These are phyloP conservation scores for Thielaviopsis punctulata DNA, from an alignment of 2,329 filamentous ascomycete species.

Conservation along the genomic window DNA sequence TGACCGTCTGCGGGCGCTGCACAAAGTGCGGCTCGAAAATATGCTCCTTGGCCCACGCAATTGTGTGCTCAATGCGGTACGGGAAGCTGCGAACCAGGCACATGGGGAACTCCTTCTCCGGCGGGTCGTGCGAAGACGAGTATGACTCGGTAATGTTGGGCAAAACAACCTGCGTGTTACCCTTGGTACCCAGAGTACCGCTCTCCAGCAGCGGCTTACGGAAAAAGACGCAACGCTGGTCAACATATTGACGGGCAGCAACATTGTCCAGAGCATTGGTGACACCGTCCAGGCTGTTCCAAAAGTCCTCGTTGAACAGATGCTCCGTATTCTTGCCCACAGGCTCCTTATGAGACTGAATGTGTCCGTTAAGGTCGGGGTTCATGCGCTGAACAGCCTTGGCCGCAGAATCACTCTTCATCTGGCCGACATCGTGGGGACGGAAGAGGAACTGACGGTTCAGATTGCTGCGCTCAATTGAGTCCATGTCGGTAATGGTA, in stretches of 20 bases:
- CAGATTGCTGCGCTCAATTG: constrained; percentile 96
- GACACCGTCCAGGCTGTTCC: constrained; percentile 71
- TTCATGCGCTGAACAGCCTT: constrained; percentile 90
- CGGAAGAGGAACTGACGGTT: constrained; percentile 96
- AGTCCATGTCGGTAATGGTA: constrained; percentile 91
- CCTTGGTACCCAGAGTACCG: constrained; percentile 95
- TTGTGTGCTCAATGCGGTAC: constrained; percentile 96
- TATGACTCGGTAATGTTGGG: constrained; percentile 90
- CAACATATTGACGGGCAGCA: constrained; percentile 89
- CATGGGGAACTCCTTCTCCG: constrained; percentile 98
- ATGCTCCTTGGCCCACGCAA: constrained; percentile 84
- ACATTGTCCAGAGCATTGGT: constrained; percentile 97
- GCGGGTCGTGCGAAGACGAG: constrained; percentile 84
- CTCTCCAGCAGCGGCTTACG: constrained; percentile 91
- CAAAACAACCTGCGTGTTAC: constrained; percentile 91
- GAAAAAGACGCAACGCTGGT: constrained; percentile 95
- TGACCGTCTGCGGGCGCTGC: constrained; percentile 83
- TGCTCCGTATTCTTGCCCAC: constrained; percentile 86
- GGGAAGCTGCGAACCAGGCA: constrained; percentile 95
- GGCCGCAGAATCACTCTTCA: constrained; percentile 93
- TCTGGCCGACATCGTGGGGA: constrained; percentile 76
- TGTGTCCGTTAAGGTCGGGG: constrained; percentile 74
- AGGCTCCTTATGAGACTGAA: constrained; percentile 70
- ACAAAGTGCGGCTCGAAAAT: constrained; percentile 90
- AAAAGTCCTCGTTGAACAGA: constrained; percentile 88